These are phyloP conservation scores for Phytophthora pinifolia DNA, from an alignment of 352 stramenopile species.

Conservation along the genomic window DNA sequence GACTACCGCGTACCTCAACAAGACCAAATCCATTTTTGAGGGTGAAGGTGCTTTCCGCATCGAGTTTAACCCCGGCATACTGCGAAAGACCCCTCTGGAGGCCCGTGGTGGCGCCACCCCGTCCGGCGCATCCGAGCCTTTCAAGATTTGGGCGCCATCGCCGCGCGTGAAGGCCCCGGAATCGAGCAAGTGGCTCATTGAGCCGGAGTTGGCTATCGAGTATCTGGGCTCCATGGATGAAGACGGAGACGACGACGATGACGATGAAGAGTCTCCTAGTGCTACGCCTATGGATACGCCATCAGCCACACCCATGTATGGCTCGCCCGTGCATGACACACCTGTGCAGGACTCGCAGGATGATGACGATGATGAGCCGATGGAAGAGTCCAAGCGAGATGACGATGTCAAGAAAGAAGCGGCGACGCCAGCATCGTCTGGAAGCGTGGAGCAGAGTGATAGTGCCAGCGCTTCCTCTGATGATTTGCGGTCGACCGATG, in stretches of 20 bases:
- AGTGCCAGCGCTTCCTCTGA: slow-evolving; percentile 47
- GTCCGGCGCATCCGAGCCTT: slow-evolving; percentile 35
- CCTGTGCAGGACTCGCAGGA: slow-evolving; percentile 41
- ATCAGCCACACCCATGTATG: slow-evolving; percentile 67
- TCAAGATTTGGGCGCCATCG: slow-evolving; percentile 85
- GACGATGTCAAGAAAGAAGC: slow-evolving; percentile 38
- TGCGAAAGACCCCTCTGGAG: slow-evolving; percentile 76
- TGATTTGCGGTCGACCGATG: slow-evolving; percentile 32
- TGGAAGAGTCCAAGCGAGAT: slow-evolving; percentile 39
- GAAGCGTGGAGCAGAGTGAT: slow-evolving; percentile 47
- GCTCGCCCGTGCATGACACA: slow-evolving; percentile 54
- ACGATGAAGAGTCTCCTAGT: slow-evolving; percentile 70
- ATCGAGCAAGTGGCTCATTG: slow-evolving; percentile 81
- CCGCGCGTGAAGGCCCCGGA: slow-evolving; percentile 71
- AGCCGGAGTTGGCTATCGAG: slow-evolving; percentile 73
- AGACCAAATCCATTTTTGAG: slow-evolving; percentile 82
- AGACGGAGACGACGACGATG: slow-evolving; percentile 63
- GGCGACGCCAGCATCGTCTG: slow-evolving; percentile 35
- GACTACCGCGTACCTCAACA: slow-evolving; percentile 55
- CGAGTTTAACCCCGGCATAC: slow-evolving; percentile 77
- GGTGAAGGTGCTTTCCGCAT: slow-evolving; percentile 84
- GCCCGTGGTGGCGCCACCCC: slow-evolving; percentile 44
- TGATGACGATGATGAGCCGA: slow-evolving; percentile 38
- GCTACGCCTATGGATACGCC: slow-evolving; percentile 70
- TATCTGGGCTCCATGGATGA: slow-evolving; percentile 85